Percentiles rank a stretch among this genome's conserved stretches.
These are phyloP conservation scores for Cadophora sp. DNA, from an alignment of 2,329 filamentous ascomycete species.

Conservation along the genomic window DNA sequence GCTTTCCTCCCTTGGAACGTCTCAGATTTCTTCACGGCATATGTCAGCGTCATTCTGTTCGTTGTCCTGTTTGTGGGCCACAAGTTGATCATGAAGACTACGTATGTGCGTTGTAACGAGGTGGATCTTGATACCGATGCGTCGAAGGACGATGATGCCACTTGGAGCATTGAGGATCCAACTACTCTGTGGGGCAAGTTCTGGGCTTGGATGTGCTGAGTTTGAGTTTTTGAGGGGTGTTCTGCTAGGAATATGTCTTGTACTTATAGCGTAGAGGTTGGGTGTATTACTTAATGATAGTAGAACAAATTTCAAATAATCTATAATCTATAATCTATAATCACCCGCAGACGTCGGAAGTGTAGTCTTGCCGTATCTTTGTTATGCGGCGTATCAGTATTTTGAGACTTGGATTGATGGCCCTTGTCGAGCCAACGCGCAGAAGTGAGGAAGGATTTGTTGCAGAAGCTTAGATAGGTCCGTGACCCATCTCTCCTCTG, in stretches of 20 bases:
- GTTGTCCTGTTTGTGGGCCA: constrained; percentile 64
- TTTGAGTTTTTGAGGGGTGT: background rate
- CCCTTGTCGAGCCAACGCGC: too few species aligned
- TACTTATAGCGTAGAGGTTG: constrained; percentile 8
- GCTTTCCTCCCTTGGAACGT: constrained; percentile 69
- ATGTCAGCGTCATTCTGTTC: constrained; percentile 70
- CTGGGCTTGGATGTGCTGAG: constrained; percentile 36
- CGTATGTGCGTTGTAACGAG: constrained; percentile 48
- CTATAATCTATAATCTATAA: too few species aligned
- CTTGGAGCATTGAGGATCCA: constrained; percentile 45
- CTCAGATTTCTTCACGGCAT: constrained; percentile 67
- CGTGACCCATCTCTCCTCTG: too few species aligned
- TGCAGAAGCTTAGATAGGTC: too few species aligned
- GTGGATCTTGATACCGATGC: constrained; percentile 53
- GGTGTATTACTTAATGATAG: background rate
- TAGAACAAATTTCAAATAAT: background rate
- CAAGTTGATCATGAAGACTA: constrained; percentile 54
- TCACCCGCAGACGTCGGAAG: too few species aligned
- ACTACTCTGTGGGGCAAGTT: constrained; percentile 39
- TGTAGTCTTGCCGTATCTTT: too few species aligned
- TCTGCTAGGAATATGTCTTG: background rate
- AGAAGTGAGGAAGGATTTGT: too few species aligned
- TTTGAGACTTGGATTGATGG: too few species aligned
- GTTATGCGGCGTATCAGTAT: too few species aligned
- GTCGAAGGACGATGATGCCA: constrained; percentile 45